Base-by-base conservation (phyloP, 2,329 filamentous ascomycete species). In the Trichophyton mentagrophytes region DNA sequence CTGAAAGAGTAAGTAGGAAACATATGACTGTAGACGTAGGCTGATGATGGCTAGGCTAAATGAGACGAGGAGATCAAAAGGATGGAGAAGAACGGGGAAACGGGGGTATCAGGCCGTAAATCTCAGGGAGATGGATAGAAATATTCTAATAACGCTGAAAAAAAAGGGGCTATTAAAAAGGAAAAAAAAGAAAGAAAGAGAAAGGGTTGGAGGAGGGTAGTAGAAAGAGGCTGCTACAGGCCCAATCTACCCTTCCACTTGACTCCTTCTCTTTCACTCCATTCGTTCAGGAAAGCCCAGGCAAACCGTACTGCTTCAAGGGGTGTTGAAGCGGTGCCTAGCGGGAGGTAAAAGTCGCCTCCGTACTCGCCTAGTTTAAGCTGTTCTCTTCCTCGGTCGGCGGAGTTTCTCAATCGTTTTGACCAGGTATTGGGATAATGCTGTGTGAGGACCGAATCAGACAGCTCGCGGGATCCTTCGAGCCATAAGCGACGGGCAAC, bases 341-440 rank as follows among this genome's bases (percentile, higher is more conserved):
- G 65, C 0, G 79, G 75, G 22, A 79, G 67, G 58, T 73, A 74
- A 61, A 75, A 75, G 17, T 71, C 68, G 5, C 70, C 70, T 17
- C 68, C 65, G 65, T 76, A 74, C 51, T 73, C 67, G 17, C 71
- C 68, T 57, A 69, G 64, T 61, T 68, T 73, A 20, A 72, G 62
- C 22, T 65, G 68, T 57, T 72, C 67, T 58, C 67, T 72, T 3
- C 73, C 71, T 64, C 73, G 67, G 46, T 73, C 70, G 2, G 68
- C 69, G 62, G 69, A 72, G 62, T 73, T 72, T 60, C 67, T 73
- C 9, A 70, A 72, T 42, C 72, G 69, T 53, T 68, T 71, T 20
- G 70, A 71, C 77, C 77, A 79, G 6, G 76, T 79, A 13, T 60
- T 66, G 2, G 77, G 77, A 61, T 77, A 79, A 49, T 75, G 70